Percentiles rank a stretch among this genome's conserved stretches.
These are phyloP conservation scores for Inosperma sp. DNA, from an alignment of 768 basidiomycete genomes.

Conservation along the genomic window DNA sequence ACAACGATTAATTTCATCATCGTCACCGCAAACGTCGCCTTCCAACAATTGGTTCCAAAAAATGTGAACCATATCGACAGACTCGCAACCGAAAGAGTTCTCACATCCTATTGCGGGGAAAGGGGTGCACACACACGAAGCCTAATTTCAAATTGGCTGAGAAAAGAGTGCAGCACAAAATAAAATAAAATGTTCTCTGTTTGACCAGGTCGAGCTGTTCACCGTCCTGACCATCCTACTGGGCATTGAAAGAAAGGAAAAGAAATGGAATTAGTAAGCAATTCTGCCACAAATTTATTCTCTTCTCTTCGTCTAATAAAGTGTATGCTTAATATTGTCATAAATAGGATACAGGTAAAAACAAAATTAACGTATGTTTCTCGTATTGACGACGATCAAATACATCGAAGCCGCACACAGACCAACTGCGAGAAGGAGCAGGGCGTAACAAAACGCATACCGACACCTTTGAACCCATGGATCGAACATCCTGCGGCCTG, in stretches of 20 bases:
- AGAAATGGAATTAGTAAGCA: too few species aligned
- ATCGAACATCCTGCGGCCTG: conserved; percentile 49
- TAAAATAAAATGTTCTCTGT: too few species aligned
- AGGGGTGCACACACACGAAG: too few species aligned
- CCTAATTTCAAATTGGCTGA: too few species aligned
- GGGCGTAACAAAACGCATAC: conserved; percentile 52
- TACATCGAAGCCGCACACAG: conserved; percentile 36
- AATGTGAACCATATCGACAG: neutral
- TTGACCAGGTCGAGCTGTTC: too few species aligned
- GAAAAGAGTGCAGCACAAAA: too few species aligned
- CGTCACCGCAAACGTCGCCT: neutral
- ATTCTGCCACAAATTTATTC: too few species aligned
- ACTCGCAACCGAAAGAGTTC: neutral
- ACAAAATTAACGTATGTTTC: conserved; percentile 2
- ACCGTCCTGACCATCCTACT: too few species aligned
- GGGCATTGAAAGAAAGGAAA: too few species aligned
- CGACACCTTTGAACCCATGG: conserved; percentile 53
- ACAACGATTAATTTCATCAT: too few species aligned
- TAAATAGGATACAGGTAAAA: neutral
- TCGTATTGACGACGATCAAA: conserved; percentile 41
- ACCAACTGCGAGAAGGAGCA: conserved; percentile 41
- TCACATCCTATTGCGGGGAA: too few species aligned
- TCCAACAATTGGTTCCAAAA: neutral
- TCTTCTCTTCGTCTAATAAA: too few species aligned
- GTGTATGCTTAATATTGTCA: neutral